These are phyloP conservation scores for Schwanniomyces yamadae DNA, from an alignment of 805 yeast species.

Conservation along the genomic window DNA sequence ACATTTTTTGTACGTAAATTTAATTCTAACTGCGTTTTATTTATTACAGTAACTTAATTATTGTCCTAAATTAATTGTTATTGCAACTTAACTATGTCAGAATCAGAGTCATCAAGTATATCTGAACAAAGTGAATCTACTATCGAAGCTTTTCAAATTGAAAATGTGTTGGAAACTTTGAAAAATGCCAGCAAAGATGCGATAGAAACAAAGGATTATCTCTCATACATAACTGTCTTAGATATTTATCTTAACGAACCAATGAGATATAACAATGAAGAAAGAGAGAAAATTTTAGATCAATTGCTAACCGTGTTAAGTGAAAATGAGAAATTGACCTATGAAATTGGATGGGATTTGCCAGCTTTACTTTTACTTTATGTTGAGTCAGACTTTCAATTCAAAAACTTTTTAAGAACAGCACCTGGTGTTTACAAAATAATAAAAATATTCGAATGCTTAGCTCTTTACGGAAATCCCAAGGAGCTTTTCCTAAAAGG, in stretches of 20 bases:
- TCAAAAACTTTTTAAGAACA: conserved; percentile 26
- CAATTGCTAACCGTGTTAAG: conserved; percentile 44
- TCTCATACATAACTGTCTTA: conserved; percentile 70
- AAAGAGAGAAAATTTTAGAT: conserved; percentile 49
- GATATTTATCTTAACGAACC: conserved; percentile 59
- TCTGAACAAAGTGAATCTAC: conserved; percentile 18
- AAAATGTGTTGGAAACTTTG: conserved; percentile 25
- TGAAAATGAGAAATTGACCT: conserved; percentile 48
- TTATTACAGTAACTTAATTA: no score
- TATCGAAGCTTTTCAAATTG: conserved; percentile 23
- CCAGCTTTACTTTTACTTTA: conserved; percentile 64
- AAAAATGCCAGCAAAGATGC: conserved; percentile 34
- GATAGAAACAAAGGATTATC: conserved; percentile 53
- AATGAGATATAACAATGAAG: conserved; percentile 43
- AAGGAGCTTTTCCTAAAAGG: conserved; percentile 73
- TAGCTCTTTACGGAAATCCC: conserved; percentile 73
- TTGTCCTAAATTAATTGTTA: no score
- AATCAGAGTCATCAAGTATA: conserved; percentile 14
- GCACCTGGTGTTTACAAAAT: conserved; percentile 40
- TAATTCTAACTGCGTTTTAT: no score
- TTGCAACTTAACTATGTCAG: conserved; percentile 15
- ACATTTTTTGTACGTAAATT: no score
- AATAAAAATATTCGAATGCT: conserved; percentile 55
- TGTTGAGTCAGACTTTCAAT: conserved; percentile 39
- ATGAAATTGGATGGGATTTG: conserved; percentile 89